Evolutionary conservation across 75 land plant genomes (phyloP), one percentile per base, ranked within the genome.

Genomic region (Adiantum capillusveneris): DNA sequence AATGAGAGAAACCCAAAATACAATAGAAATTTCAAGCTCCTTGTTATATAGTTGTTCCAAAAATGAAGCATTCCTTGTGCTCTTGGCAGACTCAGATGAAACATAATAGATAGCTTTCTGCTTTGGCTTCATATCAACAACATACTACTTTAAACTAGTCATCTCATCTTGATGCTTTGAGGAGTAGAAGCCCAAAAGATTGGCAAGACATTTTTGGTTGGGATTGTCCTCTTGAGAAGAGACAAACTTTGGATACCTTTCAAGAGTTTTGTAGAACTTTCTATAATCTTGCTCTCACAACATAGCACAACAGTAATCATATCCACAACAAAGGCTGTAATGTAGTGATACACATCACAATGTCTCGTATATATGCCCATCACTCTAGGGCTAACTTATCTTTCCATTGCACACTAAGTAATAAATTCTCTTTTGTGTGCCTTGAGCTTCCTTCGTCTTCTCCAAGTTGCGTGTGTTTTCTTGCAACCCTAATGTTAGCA

Each of bases 101-200:
- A 95, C 75, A 73, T 72, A 95, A 64, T 86, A 95, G 37, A 95
- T 95, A 44, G 77, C 86, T 44, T 95, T 95, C 73, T 95, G 99
- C 18, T 84, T 97, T 60, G 87, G 75, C 52, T 90, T 95, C 99
- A 95, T 95, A 71, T 85, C 76, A 27, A 76, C 91, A 43, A 95
- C 84, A 65, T 95, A 95, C 30, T 90, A 75, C 56, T 90, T 92
- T 68, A 95, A 72, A 55, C 85, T 84, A 9, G 84, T 86, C 63
- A 87, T 41, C 50, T 82, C 85, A 12, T 84, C 79, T 45, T 90
- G 97, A 45, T 82, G 77, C 43, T 90, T 82, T 31, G 88, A 86
- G n/a, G 99, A 95, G 57, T 76, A 79, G 73, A 95, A 90, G 12
- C 99, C 64, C 41, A 95, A 85, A 45, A 95, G 64, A 25, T 95